phyloP scores from a whole-genome alignment of 2,329 filamentous ascomycete genomes.

The Claviceps fusiformis region DNA sequence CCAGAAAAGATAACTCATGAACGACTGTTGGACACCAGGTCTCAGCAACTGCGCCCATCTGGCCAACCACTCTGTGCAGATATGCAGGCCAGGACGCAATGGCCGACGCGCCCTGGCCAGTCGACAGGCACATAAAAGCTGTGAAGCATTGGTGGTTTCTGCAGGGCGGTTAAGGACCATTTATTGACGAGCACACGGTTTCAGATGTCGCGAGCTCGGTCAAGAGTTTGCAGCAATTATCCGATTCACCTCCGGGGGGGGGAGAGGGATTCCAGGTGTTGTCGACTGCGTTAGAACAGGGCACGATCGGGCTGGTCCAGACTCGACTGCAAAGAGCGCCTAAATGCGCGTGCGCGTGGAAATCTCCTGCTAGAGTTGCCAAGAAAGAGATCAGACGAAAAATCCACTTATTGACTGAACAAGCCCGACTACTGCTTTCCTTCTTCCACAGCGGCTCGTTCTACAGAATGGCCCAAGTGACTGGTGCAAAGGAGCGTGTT shows the following conservation, averaged over 20 bases:
- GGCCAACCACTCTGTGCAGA: not conserved
- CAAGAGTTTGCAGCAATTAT: not conserved
- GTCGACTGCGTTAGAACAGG: not conserved
- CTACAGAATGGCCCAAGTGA: not conserved
- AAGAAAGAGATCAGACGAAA: not conserved
- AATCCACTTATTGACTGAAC: not conserved
- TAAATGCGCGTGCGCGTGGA: not conserved
- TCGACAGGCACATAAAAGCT: not conserved
- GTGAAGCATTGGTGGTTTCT: not conserved
- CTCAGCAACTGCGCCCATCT: not conserved
- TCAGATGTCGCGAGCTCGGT: not conserved
- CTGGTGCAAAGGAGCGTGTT: not conserved
- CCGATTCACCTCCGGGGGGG: not conserved
- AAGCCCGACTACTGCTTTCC: not conserved
- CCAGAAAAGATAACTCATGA: not conserved
- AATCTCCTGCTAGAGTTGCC: not conserved
- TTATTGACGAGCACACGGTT: not conserved
- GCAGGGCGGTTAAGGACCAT: not conserved
- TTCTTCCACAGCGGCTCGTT: not conserved
- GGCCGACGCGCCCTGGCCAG: not conserved
- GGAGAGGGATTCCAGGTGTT: not conserved
- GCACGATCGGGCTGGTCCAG: not conserved
- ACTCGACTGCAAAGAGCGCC: not conserved
- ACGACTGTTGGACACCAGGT: not conserved
- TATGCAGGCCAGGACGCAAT: too few relatives aligned